A percentile compares a stretch with the other conserved stretches of the same genome.
phyloP scores from a whole-genome alignment of 352 stramenopile species.

The Peronospora belbahrii region DNA sequence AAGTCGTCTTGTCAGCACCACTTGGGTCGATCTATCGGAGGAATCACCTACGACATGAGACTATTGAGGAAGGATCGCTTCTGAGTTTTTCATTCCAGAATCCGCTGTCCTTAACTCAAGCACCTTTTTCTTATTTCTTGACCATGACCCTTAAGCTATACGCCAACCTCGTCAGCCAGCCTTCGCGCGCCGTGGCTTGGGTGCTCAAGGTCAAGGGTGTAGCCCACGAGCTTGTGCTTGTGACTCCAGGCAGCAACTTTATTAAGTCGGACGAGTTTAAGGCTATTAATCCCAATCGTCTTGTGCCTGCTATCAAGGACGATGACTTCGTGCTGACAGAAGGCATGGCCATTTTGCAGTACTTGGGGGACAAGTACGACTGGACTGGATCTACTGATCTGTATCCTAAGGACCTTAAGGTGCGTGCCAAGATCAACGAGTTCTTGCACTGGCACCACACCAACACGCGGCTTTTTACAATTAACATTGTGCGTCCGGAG shows the following conservation, averaged over 20 bases:
- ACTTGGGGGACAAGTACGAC: slow-evolving; percentile 42
- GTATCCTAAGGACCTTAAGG: slow-evolving; percentile 37
- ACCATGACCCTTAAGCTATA: slow-evolving; percentile 44
- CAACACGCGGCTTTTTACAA: slow-evolving; percentile 41
- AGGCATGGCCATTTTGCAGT: slow-evolving; percentile 48
- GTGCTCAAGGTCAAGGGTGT: slow-evolving; percentile 41
- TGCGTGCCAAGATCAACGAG: slow-evolving; percentile 53
- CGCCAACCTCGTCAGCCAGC: slow-evolving; percentile 57
- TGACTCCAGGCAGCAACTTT: slow-evolving; percentile 26
- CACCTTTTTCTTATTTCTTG: background rate
- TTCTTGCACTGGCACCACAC: slow-evolving; percentile 70
- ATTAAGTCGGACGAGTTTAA: slow-evolving; percentile 47
- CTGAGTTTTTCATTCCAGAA: slow-evolving; percentile 16
- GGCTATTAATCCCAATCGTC: slow-evolving; percentile 40
- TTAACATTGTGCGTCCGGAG: slow-evolving; percentile 35
- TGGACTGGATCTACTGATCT: slow-evolving; percentile 40
- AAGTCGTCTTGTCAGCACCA: too few relatives aligned
- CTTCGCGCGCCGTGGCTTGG: slow-evolving; percentile 31
- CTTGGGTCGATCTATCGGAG: too few relatives aligned
- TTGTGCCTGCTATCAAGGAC: slow-evolving; percentile 46
- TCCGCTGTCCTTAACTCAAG: slow-evolving; percentile 2
- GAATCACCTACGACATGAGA: background rate
- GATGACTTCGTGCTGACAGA: slow-evolving; percentile 53
- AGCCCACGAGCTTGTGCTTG: slow-evolving; percentile 30
- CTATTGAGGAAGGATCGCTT: background rate